These are phyloP conservation scores for Aspergillus sp. DNA, from an alignment of 2,329 filamentous ascomycete genomes.

Conservation along the genomic window DNA sequence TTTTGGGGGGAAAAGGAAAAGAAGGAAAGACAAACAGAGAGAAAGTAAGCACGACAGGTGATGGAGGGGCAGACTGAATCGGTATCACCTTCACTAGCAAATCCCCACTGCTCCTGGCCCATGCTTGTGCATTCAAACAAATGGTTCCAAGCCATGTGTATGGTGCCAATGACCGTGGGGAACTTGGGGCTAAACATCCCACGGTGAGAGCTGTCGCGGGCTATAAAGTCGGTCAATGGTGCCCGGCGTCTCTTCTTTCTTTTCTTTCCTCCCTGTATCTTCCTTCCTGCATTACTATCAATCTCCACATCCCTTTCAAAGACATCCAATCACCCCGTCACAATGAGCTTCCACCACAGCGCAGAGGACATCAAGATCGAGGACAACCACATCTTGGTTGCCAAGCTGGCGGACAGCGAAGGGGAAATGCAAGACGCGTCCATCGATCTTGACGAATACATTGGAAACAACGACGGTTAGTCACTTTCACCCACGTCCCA, in stretches of 20 bases:
- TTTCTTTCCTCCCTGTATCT: background rate
- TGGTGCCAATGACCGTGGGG: background rate
- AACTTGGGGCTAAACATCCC: background rate
- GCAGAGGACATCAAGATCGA: slow-evolving; percentile 17
- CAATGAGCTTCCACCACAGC: slow-evolving; percentile 21
- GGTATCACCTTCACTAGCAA: background rate
- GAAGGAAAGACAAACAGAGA: background rate
- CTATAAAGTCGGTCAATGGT: slow-evolving; percentile 5
- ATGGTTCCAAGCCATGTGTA: slow-evolving; percentile 10
- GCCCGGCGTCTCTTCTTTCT: background rate
- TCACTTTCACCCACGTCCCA: background rate
- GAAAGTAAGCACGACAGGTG: background rate
- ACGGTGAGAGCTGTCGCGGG: background rate
- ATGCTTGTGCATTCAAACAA: slow-evolving; percentile 1
- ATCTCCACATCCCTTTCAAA: background rate
- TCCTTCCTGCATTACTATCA: background rate
- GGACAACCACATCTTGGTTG: slow-evolving; percentile 12
- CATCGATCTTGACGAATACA: slow-evolving; percentile 15
- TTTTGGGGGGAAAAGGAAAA: background rate
- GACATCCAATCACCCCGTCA: background rate
- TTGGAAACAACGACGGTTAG: slow-evolving; percentile 21
- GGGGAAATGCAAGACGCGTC: slow-evolving; percentile 6
- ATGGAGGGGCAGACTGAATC: background rate
- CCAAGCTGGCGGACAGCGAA: slow-evolving; percentile 6
- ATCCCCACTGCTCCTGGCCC: background rate